Evolutionary conservation across 129 eudicot genomes (phyloP).

Genomic region (Flaveria trinervia): DNA sequence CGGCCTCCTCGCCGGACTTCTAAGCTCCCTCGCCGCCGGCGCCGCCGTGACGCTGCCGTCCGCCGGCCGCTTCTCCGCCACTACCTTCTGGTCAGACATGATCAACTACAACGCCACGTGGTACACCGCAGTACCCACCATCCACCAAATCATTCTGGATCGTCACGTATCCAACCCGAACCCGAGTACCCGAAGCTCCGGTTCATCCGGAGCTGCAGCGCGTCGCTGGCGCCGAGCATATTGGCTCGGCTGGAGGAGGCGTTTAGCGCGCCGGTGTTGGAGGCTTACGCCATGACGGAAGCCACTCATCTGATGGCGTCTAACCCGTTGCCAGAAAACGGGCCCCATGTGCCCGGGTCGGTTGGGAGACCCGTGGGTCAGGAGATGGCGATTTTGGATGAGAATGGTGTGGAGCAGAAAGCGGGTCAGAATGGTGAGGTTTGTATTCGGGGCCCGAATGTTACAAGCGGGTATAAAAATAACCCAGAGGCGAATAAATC

Average conservation of each 20-base stretch:
- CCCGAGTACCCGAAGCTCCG: conserved; percentile 74
- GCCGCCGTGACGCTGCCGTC: conserved; percentile 78
- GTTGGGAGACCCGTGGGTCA: conserved; percentile 99
- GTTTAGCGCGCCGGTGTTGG: conserved; percentile 80
- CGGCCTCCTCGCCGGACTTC: conserved; percentile 75
- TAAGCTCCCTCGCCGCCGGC: conserved; percentile 91
- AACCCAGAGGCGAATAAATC: conserved; percentile 86
- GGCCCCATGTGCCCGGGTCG: conserved; percentile 79
- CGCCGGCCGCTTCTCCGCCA: conserved; percentile 84
- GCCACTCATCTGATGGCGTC: conserved; percentile 90
- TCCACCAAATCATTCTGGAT: conserved; percentile 87
- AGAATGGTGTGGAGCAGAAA: conserved; percentile 62
- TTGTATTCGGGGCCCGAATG: conserved; percentile 95
- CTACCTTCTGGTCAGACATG: conserved; percentile 92
- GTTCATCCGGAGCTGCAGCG: conserved; percentile 95
- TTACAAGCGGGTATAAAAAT: conserved; percentile 86
- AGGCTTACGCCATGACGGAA: conserved; percentile 98
- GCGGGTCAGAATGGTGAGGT: conserved; percentile 74
- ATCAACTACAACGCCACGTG: conserved; percentile 72
- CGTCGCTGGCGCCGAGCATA: conserved; percentile 81
- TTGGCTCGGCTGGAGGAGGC: conserved; percentile 81
- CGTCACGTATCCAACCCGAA: conserved; percentile 75
- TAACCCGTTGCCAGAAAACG: conserved; percentile 87
- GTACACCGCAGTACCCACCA: conserved; percentile 98
- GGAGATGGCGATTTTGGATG: conserved; percentile 81